phyloP scores from a whole-genome alignment of 106 monocot genomes.

The Iris macrosiphon region DNA sequence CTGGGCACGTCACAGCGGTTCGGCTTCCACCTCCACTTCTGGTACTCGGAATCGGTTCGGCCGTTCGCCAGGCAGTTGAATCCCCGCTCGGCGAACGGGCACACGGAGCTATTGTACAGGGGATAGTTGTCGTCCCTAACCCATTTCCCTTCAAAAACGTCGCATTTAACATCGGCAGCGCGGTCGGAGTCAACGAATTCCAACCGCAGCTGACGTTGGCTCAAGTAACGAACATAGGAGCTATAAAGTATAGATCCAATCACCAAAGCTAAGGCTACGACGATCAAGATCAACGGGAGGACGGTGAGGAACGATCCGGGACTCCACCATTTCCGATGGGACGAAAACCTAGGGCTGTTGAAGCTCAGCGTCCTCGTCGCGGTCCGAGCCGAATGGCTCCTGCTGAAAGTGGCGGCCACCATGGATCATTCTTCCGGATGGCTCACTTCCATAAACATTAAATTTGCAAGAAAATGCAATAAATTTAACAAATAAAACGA shows the following conservation, averaged over 20 bases:
- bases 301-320: conserved; percentile 22
- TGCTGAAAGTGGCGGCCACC: conserved; percentile 27
- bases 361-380: conserved; percentile 30
- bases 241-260: conserved; percentile 39
- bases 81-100: conserved; percentile 81
- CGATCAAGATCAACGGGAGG: conserved; percentile 30
- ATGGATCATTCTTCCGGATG: too few species aligned
- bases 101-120: conserved; percentile 78
- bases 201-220: conserved; percentile 3
- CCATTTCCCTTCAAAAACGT: conserved; percentile 87
- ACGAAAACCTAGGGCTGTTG: conserved; percentile 41
- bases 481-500: too few species aligned
- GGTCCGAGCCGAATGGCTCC: conserved; percentile 34
- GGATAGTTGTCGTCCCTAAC: conserved; percentile 50
- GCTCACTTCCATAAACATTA: too few species aligned
- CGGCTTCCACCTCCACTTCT: conserved; percentile 94
- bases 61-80: conserved; percentile 98
- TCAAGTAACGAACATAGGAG: conserved; percentile 26
- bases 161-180: conserved; percentile 26
- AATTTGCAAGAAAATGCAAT: too few species aligned
- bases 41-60: conserved; percentile 63
- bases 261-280: conserved; percentile 33
- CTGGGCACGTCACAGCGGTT: conserved; percentile 53
- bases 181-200: conserved; percentile 15
- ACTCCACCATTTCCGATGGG: conserved; percentile 39